Evolutionary conservation across 129 eudicot genomes (phyloP).

Genomic region (Flaveria bidentis): DNA sequence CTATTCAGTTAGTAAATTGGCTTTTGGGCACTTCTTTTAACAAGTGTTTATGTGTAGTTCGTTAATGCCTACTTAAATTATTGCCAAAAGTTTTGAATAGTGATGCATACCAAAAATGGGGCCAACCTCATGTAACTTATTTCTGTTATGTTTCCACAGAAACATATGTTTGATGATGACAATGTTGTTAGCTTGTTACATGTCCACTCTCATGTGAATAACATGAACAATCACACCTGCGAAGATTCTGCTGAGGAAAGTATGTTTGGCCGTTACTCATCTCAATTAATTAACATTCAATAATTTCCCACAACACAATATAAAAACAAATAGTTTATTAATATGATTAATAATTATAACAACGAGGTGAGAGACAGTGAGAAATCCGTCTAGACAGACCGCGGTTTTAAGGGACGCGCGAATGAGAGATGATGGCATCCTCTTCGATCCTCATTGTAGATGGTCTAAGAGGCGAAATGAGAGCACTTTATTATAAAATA

Average conservation of each 20-base stretch:
- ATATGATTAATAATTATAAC: too few species aligned
- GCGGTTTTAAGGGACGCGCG: too few species aligned
- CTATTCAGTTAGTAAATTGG: too few species aligned
- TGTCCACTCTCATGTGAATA: constrained; percentile 36
- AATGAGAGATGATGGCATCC: too few species aligned
- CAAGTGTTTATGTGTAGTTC: too few species aligned
- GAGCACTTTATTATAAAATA: constrained; percentile 3
- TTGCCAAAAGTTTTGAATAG: constrained; percentile 8
- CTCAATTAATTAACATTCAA: constrained; percentile 7
- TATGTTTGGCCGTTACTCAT: constrained; percentile 43
- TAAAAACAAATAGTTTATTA: background rate
- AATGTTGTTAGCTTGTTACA: constrained; percentile 44
- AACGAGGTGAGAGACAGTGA: too few species aligned
- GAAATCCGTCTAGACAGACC: too few species aligned
- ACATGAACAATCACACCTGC: constrained; percentile 50
- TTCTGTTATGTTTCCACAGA: constrained; percentile 40
- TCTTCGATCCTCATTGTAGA: too few species aligned
- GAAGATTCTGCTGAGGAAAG: constrained; percentile 50
- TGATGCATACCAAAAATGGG: constrained; percentile 34
- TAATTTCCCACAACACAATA: constrained; percentile 2
- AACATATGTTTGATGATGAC: constrained; percentile 45
- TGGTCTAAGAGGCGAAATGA: too few species aligned
- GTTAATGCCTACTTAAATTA: background rate
- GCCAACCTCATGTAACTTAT: constrained; percentile 41
- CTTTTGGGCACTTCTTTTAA: too few species aligned